Percentiles rank a stretch among this genome's conserved stretches.
Conservation (phyloP, 768 basidiomycete species). For the Mycena polygramma region DNA sequence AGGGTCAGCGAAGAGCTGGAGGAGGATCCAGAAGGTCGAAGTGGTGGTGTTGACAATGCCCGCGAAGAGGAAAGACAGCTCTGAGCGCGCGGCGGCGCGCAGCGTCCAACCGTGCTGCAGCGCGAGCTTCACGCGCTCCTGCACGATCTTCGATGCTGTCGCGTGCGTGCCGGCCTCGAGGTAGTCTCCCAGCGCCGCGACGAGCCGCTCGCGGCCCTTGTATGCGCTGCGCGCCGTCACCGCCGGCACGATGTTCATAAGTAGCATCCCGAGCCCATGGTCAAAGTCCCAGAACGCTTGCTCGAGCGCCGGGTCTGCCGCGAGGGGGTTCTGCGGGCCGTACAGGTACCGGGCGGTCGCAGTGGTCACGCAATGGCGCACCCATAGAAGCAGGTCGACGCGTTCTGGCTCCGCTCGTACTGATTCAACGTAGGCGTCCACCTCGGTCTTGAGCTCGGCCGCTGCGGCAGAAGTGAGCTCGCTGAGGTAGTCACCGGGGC, state of each 20-base stretch:
- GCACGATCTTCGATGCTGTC: constrained; percentile 27
- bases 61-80: constrained; percentile 35
- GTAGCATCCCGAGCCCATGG: constrained; percentile 26
- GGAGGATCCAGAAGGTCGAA: constrained; percentile 31
- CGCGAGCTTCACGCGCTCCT: constrained; percentile 27
- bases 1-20: constrained; percentile 27
- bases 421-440: not conserved
- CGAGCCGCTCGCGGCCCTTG: constrained; percentile 26
- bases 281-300: constrained; percentile 36
- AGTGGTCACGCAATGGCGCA: constrained; percentile 29
- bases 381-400: constrained; percentile 31
- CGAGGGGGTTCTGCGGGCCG: constrained; percentile 31
- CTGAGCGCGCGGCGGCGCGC: constrained; percentile 28
- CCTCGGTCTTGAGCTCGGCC: constrained; percentile 15
- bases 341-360: constrained; percentile 31
- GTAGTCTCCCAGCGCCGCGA: constrained; percentile 26
- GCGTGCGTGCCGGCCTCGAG: constrained; percentile 26
- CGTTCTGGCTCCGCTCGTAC: constrained; percentile 2
- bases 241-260: constrained; percentile 24
- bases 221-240: constrained; percentile 25
- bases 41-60: constrained; percentile 36
- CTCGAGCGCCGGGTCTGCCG: constrained; percentile 23
- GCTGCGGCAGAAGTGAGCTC: constrained; percentile 29
- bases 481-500: constrained; percentile 25
- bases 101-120: constrained; percentile 30